phyloP scores from a whole-genome alignment of 1,139 yeast species.

The Martiniozyma asiatica region DNA sequence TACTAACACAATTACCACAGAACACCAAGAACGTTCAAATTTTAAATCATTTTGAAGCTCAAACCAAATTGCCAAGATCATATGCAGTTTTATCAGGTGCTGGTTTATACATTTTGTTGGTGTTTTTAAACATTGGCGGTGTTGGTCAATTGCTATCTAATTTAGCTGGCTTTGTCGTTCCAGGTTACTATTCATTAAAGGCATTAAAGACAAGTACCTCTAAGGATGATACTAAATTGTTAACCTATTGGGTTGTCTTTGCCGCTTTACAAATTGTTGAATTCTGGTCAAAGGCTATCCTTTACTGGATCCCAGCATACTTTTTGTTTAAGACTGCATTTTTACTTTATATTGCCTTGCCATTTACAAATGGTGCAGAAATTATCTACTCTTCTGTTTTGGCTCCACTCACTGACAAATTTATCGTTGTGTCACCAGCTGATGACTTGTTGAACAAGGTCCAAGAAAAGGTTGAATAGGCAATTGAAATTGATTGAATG shows the following conservation, averaged over 20 bases:
- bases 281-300: constrained; percentile 88
- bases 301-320: constrained; percentile 94
- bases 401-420: constrained; percentile 61
- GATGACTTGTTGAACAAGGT: constrained; percentile 22
- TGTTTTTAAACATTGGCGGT: constrained; percentile 86
- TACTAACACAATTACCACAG: constrained; percentile 8
- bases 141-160: constrained; percentile 88
- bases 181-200: constrained; percentile 77
- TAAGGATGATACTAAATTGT: constrained; percentile 69
- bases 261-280: constrained; percentile 84
- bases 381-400: constrained; percentile 52
- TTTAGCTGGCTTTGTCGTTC: constrained; percentile 81
- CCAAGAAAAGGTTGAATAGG: constrained; percentile 21
- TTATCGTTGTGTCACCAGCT: constrained; percentile 27
- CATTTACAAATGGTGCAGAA: constrained; percentile 77
- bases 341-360: constrained; percentile 80
- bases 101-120: constrained; percentile 56
- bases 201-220: constrained; percentile 66
- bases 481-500: no score
- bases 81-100: constrained; percentile 64
- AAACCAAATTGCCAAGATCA: constrained; percentile 77
- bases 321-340: constrained; percentile 85
- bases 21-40: constrained; percentile 19
- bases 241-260: constrained; percentile 90
- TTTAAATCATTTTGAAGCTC: constrained; percentile 46